These are phyloP conservation scores for Letharia lupina DNA, from an alignment of 495 filamentous ascomycete genomes.

Conservation along the genomic window DNA sequence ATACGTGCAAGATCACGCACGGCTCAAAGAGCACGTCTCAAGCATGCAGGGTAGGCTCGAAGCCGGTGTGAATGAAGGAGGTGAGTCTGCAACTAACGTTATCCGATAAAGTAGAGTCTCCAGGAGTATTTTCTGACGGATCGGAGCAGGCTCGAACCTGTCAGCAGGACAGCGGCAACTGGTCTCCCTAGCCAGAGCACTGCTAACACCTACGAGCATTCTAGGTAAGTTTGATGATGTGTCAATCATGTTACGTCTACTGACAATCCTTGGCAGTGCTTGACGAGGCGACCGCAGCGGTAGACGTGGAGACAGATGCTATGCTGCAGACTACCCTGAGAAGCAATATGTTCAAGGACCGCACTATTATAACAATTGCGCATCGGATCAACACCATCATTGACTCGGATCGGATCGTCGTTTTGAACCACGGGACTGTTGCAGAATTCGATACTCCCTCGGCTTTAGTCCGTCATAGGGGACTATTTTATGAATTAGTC, in stretches of 20 bases:
- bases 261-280: slow-evolving; percentile 45
- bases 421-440: slow-evolving; percentile 63
- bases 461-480: slow-evolving; percentile 43
- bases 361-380: slow-evolving; percentile 96
- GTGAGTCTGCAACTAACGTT: slow-evolving; percentile 41
- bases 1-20: slow-evolving; percentile 68
- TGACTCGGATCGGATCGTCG: slow-evolving; percentile 83
- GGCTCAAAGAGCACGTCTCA: slow-evolving; percentile 83
- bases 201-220: slow-evolving; percentile 93
- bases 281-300: slow-evolving; percentile 94
- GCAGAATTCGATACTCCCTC: slow-evolving; percentile 52
- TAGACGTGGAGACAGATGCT: slow-evolving; percentile 91
- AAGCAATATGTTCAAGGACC: slow-evolving; percentile 63
- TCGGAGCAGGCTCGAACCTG: slow-evolving; percentile 47
- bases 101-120: not conserved
- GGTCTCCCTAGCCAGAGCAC: slow-evolving; percentile 81
- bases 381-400: slow-evolving; percentile 97
- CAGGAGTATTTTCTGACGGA: not conserved
- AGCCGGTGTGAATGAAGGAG: slow-evolving; percentile 87
- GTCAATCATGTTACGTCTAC: not conserved
- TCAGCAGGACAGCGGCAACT: slow-evolving; percentile 72
- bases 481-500: slow-evolving; percentile 50
- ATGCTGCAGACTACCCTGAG: slow-evolving; percentile 56
- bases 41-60: slow-evolving; percentile 86
- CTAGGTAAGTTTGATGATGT: slow-evolving; percentile 34